phyloP scores from a whole-genome alignment of 257 asterid genomes.

The Osmanthus fragrans region DNA sequence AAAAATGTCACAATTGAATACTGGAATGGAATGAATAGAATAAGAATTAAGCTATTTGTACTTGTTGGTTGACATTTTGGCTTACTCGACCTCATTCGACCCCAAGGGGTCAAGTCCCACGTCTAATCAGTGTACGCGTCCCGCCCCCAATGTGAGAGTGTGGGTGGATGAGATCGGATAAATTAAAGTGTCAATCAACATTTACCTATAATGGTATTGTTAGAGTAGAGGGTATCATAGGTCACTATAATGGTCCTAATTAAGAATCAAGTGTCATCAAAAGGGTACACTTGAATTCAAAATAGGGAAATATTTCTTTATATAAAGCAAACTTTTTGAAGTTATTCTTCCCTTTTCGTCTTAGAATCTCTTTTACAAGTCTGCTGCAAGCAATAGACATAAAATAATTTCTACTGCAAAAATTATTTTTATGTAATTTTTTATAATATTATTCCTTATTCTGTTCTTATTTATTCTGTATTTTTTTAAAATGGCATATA shows the following conservation, averaged over 20 bases:
- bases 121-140: too few species aligned
- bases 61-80: too few species aligned
- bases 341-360: conserved; percentile 21
- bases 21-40: neutral
- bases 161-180: too few species aligned
- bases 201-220: too few species aligned
- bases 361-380: neutral
- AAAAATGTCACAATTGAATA: neutral
- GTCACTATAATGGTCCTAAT: neutral
- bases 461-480: too few species aligned
- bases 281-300: conserved; percentile 12
- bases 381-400: neutral
- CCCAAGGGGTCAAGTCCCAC: too few species aligned
- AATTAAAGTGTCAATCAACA: too few species aligned
- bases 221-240: neutral
- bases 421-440: too few species aligned
- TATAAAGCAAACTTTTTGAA: conserved; percentile 19
- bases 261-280: neutral
- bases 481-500: too few species aligned
- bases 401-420: neutral
- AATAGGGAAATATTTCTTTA: conserved; percentile 8
- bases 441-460: neutral
- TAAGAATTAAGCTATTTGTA: too few species aligned
- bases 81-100: too few species aligned
- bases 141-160: too few species aligned